Percentiles rank a stretch among this genome's conserved stretches.
These are phyloP conservation scores for Fusarium verticillioides DNA, from an alignment of 2,329 filamentous ascomycete species.

Conservation along the genomic window DNA sequence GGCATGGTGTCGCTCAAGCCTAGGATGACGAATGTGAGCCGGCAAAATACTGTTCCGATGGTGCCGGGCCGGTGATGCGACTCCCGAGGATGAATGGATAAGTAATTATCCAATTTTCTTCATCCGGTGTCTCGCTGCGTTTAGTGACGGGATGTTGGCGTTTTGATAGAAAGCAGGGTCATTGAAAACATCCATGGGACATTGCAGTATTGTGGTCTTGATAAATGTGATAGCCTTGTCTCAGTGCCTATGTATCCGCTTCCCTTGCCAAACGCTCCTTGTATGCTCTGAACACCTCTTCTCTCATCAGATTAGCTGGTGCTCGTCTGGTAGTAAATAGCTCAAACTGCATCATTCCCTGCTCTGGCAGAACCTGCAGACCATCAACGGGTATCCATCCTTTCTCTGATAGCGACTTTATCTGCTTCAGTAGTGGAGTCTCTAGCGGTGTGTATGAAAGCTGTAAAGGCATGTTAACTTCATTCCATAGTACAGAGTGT, in stretches of 20 bases:
- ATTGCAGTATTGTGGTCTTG: not conserved
- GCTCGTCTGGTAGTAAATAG: conserved; percentile 7
- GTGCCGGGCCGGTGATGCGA: not conserved
- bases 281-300: not conserved
- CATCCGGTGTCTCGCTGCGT: accelerated
- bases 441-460: conserved; percentile 3
- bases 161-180: accelerated
- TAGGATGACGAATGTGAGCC: not conserved
- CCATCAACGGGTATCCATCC: conserved; percentile 16
- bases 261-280: not conserved
- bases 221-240: not conserved
- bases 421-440: not conserved
- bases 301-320: not conserved
- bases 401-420: not conserved
- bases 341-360: conserved; percentile 22
- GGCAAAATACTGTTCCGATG: conserved; percentile 18
- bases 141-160: accelerated
- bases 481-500: accelerated
- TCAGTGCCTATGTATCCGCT: not conserved
- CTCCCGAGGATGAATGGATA: not conserved
- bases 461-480: not conserved
- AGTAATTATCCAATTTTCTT: not conserved
- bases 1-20: accelerated
- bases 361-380: conserved; percentile 9
- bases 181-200: not conserved